These are phyloP conservation scores for Daldinia bambusicola DNA, from an alignment of 495 filamentous ascomycete species.

Conservation along the genomic window DNA sequence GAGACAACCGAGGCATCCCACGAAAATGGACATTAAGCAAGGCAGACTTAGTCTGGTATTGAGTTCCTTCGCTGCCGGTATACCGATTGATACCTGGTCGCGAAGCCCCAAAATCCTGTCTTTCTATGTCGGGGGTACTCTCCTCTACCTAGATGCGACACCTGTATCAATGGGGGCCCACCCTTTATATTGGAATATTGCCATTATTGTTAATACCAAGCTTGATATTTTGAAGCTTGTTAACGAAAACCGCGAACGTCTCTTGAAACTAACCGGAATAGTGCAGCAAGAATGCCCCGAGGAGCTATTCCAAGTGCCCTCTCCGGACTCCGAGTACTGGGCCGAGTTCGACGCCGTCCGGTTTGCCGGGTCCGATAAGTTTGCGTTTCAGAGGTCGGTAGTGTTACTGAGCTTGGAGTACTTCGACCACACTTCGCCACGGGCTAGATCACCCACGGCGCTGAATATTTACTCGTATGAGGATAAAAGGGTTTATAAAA, in stretches of 20 bases:
- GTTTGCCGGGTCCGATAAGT: not conserved
- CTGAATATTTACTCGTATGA: not conserved
- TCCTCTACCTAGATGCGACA: not conserved
- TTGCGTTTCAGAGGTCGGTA: not conserved
- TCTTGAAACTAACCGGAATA: not conserved
- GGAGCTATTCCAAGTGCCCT: not conserved
- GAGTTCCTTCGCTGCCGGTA: too few species aligned
- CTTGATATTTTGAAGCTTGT: conserved; percentile 2
- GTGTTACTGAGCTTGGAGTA: not conserved
- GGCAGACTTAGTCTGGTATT: too few species aligned
- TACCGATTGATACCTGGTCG: too few species aligned
- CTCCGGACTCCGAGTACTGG: not conserved
- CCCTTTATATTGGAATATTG: not conserved
- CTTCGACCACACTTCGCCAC: not conserved
- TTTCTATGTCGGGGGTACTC: not conserved
- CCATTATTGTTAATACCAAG: not conserved
- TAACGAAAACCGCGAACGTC: not conserved
- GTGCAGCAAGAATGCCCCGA: not conserved
- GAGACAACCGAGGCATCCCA: too few species aligned
- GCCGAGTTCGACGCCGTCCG: not conserved
- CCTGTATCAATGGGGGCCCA: not conserved
- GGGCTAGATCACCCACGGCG: not conserved
- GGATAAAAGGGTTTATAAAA: conserved; percentile 3
- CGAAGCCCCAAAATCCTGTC: conserved; percentile 1
- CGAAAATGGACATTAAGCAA: too few species aligned